A percentile compares a stretch with the other conserved stretches of the same genome.
These are phyloP conservation scores for Ustilago esculenta DNA, from an alignment of 1,284 basidiomycete genomes.

Conservation along the genomic window DNA sequence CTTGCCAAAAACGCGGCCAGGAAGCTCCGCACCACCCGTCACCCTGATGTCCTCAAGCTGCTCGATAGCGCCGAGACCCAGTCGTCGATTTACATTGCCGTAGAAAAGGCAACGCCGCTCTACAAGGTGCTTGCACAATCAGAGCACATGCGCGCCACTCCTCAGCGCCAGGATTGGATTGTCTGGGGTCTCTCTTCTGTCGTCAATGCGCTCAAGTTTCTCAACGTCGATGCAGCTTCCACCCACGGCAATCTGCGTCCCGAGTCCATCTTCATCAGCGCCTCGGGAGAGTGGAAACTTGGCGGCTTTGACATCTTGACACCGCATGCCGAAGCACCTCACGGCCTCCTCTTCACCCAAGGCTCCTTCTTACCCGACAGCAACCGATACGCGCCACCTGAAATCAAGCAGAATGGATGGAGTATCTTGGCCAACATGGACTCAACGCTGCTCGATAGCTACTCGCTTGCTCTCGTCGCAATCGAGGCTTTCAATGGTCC, in stretches of 20 bases:
- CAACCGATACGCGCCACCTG: constrained; percentile 74
- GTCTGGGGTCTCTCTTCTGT: constrained; percentile 92
- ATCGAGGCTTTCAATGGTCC: constrained; percentile 60
- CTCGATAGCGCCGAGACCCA: constrained; percentile 87
- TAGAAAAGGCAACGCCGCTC: constrained; percentile 87
- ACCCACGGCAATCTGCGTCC: constrained; percentile 87
- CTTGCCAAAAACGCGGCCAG: constrained; percentile 90
- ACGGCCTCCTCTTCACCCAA: constrained; percentile 45
- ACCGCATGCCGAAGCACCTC: constrained; percentile 66
- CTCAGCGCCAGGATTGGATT: constrained; percentile 78
- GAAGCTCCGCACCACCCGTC: constrained; percentile 88
- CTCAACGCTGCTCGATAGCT: constrained; percentile 54
- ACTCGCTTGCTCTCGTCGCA: constrained; percentile 53
- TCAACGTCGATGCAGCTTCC: constrained; percentile 75
- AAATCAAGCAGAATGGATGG: constrained; percentile 89
- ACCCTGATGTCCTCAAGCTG: constrained; percentile 95
- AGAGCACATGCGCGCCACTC: constrained; percentile 70
- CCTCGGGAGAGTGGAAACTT: constrained; percentile 92
- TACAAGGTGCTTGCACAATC: constrained; percentile 71
- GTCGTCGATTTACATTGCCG: constrained; percentile 87
- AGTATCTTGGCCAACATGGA: constrained; percentile 32
- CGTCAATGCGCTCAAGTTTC: constrained; percentile 86
- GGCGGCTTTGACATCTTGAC: constrained; percentile 93
- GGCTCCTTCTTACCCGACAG: constrained; percentile 62
- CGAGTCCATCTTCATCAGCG: constrained; percentile 81